A percentile compares a stretch with the other conserved stretches of the same genome.
These are phyloP conservation scores for Pleurotus cornucopiae DNA, from an alignment of 768 basidiomycete genomes.

Conservation along the genomic window DNA sequence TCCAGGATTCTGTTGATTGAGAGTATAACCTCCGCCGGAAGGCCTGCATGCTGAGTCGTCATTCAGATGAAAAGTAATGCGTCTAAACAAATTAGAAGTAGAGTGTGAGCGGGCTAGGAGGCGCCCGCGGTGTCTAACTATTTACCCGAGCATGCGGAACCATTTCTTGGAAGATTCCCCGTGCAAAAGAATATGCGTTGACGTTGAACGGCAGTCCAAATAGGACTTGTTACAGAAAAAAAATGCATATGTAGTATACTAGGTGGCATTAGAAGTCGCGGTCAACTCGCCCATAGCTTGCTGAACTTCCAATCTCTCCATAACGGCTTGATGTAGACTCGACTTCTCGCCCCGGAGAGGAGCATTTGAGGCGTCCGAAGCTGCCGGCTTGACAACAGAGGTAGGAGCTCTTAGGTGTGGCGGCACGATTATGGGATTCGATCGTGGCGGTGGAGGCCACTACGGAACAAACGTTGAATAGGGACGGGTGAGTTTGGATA, in stretches of 20 bases:
- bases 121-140: too few relatives aligned
- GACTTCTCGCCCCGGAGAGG: slow-evolving; percentile 25
- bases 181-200: too few relatives aligned
- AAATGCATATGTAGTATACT: too few relatives aligned
- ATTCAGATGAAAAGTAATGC: not conserved
- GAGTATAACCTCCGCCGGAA: slow-evolving; percentile 64
- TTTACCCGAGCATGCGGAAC: too few relatives aligned
- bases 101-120: too few relatives aligned
- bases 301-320: slow-evolving; percentile 55
- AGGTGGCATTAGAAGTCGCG: not conserved
- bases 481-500: not conserved
- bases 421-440: slow-evolving; percentile 76
- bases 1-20: slow-evolving; percentile 72
- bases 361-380: not conserved
- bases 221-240: too few relatives aligned
- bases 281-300: slow-evolving; percentile 39
- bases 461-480: slow-evolving; percentile 19
- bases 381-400: not conserved
- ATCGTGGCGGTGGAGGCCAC: slow-evolving; percentile 84
- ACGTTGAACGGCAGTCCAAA: too few relatives aligned
- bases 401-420: slow-evolving; percentile 42
- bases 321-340: slow-evolving; percentile 50
- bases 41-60: slow-evolving; percentile 11
- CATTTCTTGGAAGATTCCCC: too few relatives aligned
- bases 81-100: too few relatives aligned